phyloP scores from a whole-genome alignment of 257 asterid genomes.

The Plectranthus barbatus region DNA sequence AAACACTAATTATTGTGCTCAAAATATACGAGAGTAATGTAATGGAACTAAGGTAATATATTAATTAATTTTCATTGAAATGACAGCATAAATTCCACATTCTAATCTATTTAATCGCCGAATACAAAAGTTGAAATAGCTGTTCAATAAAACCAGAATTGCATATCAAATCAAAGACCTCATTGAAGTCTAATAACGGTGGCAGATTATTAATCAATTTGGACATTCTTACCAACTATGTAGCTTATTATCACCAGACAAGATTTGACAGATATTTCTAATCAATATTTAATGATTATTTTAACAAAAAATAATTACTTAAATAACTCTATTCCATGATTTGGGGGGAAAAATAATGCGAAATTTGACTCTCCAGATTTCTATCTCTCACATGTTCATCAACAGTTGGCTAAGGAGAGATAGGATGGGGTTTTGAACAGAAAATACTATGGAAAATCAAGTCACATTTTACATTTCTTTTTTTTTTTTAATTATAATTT shows the following conservation, averaged over 20 bases:
- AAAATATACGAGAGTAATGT: too few species aligned
- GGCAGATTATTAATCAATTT: neutral
- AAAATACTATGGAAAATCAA: constrained; percentile 6
- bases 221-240: constrained; percentile 16
- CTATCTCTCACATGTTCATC: neutral
- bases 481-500: too few species aligned
- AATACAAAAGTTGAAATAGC: too few species aligned
- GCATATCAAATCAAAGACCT: neutral
- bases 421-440: constrained; percentile 1
- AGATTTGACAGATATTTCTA: constrained; percentile 22
- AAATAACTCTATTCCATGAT: neutral
- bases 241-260: constrained; percentile 16
- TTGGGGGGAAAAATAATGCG: neutral
- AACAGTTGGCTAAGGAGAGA: neutral
- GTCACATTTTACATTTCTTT: constrained; percentile 4
- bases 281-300: constrained; percentile 7
- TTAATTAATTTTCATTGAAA: too few species aligned
- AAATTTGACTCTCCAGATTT: constrained; percentile 11
- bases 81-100: too few species aligned
- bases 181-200: neutral
- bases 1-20: too few species aligned
- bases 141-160: too few species aligned
- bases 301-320: neutral
- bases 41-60: too few species aligned
- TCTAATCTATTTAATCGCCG: too few species aligned